Base-by-base conservation (phyloP, 148 eudicot genomes). In the Mesembryanthemum crystallinum region DNA sequence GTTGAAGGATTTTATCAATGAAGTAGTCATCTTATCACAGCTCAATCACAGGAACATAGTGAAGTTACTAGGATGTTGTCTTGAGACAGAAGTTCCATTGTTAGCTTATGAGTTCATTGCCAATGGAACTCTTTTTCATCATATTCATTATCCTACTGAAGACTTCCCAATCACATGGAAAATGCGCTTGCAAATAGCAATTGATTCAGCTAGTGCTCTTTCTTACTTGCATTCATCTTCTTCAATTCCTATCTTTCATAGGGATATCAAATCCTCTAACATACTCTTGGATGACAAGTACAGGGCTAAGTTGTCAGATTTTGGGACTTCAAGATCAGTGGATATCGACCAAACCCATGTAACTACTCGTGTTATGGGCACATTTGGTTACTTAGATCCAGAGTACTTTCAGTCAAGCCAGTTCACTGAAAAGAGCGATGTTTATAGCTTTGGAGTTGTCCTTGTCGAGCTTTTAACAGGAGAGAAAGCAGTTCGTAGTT, bases 181-280 rank as follows among this genome's bases (percentile, higher is more conserved):
- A 71, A 83, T 73, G 83, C 73, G 83, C 10, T 21, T 83, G 35
- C 81, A 80, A 30, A 83, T 83, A 29, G 86, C 83, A 3, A 62
- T 68, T 11, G 83, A 83, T 24, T 52, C 80, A 58, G 86, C 86
- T 4, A 73, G 62, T 30, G 86, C 86, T 45, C 66, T 83, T 2
- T 28, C 76, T 15, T 83, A 83, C 76, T 32, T 83, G 74, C 84
- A 82, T 64, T 73, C 84, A 47, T 67, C 73, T 0, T 74, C 79
- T 30, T 72, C 78, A 0, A 68, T 76, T 32, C 82, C 87, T 0
- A 81, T 84, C 13, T 76, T 66, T 29, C 87, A 84, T 18, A 37
- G 84, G 24, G 87, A 84, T 72, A 82, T 85, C 66, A 85, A 85
- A 45, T 82, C 88, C 11, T 73, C 85, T 60, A 85, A 85, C 55